phyloP scores from a whole-genome alignment of 2,329 filamentous ascomycete genomes.

The Fusarium sp. region DNA sequence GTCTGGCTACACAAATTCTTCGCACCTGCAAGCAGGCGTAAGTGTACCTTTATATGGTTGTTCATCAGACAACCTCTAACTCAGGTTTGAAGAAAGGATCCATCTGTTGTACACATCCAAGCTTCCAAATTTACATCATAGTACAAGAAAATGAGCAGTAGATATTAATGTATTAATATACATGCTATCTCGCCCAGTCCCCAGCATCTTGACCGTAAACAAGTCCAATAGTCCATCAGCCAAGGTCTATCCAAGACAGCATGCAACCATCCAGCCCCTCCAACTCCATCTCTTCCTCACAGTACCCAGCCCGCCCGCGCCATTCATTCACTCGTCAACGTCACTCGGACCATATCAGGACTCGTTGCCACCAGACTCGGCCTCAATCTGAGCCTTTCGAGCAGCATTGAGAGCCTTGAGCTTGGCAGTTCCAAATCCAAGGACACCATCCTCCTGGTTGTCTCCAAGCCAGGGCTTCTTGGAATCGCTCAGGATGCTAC shows the following conservation, averaged over 20 bases:
- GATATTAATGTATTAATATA: slow-evolving; percentile 14
- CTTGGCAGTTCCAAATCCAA: slow-evolving; percentile 88
- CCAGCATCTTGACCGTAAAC: neutral
- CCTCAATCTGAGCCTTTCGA: slow-evolving; percentile 52
- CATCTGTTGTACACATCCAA: slow-evolving; percentile 18
- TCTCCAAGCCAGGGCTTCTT: slow-evolving; percentile 95
- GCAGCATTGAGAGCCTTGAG: slow-evolving; percentile 74
- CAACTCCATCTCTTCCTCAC: neutral
- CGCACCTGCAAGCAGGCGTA: slow-evolving; percentile 14
- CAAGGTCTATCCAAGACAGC: neutral
- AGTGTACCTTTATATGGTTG: neutral
- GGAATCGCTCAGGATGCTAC: slow-evolving; percentile 84
- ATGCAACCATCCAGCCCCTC: neutral
- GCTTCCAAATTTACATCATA: neutral
- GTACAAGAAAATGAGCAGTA: neutral
- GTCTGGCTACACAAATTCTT: neutral
- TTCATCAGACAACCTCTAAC: neutral
- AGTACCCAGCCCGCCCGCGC: neutral
- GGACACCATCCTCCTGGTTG: slow-evolving; percentile 84
- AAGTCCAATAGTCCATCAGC: neutral
- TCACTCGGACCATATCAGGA: neutral
- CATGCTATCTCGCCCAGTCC: neutral
- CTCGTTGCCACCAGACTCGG: slow-evolving; percentile 38
- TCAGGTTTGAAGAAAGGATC: slow-evolving; percentile 9
- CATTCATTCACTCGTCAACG: neutral